Conservation (phyloP, 352 stramenopile species). For the Phytopythium delawarense region DNA sequence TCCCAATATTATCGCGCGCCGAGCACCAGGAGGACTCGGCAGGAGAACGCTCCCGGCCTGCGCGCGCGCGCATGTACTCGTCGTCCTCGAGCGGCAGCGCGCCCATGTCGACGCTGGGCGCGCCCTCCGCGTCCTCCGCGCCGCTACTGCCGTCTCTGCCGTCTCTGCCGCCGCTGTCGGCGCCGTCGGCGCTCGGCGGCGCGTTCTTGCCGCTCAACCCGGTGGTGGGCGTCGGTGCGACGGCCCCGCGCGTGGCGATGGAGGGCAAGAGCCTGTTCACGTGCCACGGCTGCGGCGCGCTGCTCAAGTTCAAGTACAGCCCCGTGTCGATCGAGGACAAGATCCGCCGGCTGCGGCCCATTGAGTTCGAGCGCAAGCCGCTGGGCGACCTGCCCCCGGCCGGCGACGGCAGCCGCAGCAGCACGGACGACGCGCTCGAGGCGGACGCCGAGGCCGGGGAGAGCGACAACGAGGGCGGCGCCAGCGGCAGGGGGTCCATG, state of each 20-base stretch:
- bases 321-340: slow-evolving; percentile 63
- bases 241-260: slow-evolving; percentile 30
- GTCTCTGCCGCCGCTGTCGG: slow-evolving; percentile 6
- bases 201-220: slow-evolving; percentile 10
- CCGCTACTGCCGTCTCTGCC: not conserved
- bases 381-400: not conserved
- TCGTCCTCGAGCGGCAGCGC: not conserved
- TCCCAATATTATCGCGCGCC: not conserved
- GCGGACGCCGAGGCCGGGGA: slow-evolving; percentile 20
- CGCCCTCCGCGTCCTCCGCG: not conserved
- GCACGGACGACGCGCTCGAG: slow-evolving; percentile 21
- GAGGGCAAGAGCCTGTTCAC: slow-evolving; percentile 78
- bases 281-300: slow-evolving; percentile 59
- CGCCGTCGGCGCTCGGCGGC: slow-evolving; percentile 3
- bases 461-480: slow-evolving; percentile 6
- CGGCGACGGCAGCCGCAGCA: slow-evolving; percentile 16
- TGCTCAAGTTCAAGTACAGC: slow-evolving; percentile 70
- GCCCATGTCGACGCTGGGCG: slow-evolving; percentile 1
- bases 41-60: too few species aligned
- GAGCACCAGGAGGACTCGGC: not conserved
- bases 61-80: not conserved
- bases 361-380: slow-evolving; percentile 33
- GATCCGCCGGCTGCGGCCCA: slow-evolving; percentile 41
- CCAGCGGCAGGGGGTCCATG: slow-evolving; percentile 7
- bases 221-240: slow-evolving; percentile 11